phyloP scores from a whole-genome alignment of 495 filamentous ascomycete genomes.

The Penicillium steckii region DNA sequence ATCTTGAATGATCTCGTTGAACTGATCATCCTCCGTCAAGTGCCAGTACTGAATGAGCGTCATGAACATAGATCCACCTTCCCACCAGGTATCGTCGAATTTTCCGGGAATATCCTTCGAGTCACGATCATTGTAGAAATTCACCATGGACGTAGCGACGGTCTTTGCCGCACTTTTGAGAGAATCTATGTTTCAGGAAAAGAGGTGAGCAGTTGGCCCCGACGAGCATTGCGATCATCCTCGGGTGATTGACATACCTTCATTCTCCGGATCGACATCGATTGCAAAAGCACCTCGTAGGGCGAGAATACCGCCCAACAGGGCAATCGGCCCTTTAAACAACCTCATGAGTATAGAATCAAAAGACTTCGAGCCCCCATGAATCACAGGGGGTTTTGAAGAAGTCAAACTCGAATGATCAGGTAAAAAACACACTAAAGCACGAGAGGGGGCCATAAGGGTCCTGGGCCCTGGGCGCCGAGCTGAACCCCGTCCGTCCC shows the following conservation, averaged over 20 bases:
- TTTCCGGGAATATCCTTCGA: constrained; percentile 59
- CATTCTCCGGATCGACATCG: not conserved
- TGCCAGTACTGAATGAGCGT: constrained; percentile 52
- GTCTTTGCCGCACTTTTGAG: constrained; percentile 59
- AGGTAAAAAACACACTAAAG: not conserved
- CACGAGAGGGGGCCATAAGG: not conserved
- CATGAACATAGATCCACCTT: constrained; percentile 61
- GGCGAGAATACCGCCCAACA: not conserved
- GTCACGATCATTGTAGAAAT: constrained; percentile 63
- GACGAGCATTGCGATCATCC: not conserved
- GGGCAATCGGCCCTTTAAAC: not conserved
- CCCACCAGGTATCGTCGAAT: constrained; percentile 69
- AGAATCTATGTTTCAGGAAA: constrained; percentile 50
- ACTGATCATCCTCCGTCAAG: constrained; percentile 52
- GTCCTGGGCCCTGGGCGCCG: not conserved
- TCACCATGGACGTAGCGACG: constrained; percentile 62
- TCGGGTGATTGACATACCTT: not conserved
- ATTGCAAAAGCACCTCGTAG: not conserved
- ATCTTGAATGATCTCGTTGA: constrained; percentile 47
- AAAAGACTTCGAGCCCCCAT: not conserved
- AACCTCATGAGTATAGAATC: not conserved
- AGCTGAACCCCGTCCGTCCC: not conserved
- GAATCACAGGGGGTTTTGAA: not conserved
- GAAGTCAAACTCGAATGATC: not conserved
- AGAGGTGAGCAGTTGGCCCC: not conserved